phyloP scores from a whole-genome alignment of 2,329 filamentous ascomycete genomes.

The Fusarium staphyleae region DNA sequence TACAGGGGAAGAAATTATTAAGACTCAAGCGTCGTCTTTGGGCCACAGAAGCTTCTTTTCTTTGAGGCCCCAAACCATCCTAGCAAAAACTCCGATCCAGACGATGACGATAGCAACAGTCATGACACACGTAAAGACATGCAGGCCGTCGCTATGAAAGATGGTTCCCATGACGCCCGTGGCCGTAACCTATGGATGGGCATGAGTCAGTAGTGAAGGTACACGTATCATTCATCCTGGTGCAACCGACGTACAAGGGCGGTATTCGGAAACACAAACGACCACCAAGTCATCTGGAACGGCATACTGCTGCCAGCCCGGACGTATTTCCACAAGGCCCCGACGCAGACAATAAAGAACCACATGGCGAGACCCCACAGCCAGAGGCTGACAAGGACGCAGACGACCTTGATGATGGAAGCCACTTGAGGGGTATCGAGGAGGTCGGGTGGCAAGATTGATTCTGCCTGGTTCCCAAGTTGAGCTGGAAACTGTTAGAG shows the following conservation, averaged over 20 bases:
- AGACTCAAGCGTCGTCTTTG: conserved; percentile 55
- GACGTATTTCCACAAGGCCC: conserved; percentile 74
- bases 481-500: conserved; percentile 45
- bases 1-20: background rate
- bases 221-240: background rate
- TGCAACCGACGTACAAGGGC: conserved; percentile 65
- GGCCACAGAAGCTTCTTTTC: conserved; percentile 78
- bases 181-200: conserved; percentile 60
- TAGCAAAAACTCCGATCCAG: conserved; percentile 72
- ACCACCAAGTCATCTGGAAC: conserved; percentile 88
- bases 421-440: conserved; percentile 52
- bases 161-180: conserved; percentile 74
- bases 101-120: conserved; percentile 69
- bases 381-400: conserved; percentile 74
- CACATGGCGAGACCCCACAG: conserved; percentile 83
- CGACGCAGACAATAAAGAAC: conserved; percentile 84
- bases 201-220: conserved; percentile 1
- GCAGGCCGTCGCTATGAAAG: conserved; percentile 65
- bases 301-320: conserved; percentile 64
- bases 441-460: conserved; percentile 54
- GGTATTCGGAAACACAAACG: conserved; percentile 83
- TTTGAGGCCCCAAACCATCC: conserved; percentile 74
- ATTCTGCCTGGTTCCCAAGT: conserved; percentile 53
- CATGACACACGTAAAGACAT: conserved; percentile 73
- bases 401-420: conserved; percentile 55